phyloP scores from a whole-genome alignment of 2,329 filamentous ascomycete genomes.

The Fusarium falciforme region DNA sequence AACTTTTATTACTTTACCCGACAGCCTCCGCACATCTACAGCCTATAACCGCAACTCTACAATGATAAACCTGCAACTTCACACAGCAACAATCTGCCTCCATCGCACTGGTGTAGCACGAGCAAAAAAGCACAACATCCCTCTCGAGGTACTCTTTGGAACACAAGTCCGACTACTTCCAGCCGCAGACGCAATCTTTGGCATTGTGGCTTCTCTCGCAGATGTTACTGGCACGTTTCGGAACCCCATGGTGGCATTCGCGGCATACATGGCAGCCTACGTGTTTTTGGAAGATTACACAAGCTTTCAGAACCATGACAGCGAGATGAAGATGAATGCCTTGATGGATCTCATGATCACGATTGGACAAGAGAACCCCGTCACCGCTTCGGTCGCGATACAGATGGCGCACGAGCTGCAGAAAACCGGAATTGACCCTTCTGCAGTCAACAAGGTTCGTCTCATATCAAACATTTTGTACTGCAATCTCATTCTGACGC shows the following conservation, averaged over 20 bases:
- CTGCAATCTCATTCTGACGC: neutral
- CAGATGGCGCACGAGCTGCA: conserved; percentile 75
- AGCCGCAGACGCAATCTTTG: conserved; percentile 83
- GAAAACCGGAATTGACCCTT: conserved; percentile 50
- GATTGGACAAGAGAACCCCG: conserved; percentile 71
- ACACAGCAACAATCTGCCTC: conserved; percentile 85
- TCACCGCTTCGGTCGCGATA: conserved; percentile 76
- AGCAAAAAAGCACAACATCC: conserved; percentile 60
- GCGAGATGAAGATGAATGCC: conserved; percentile 70
- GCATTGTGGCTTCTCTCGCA: conserved; percentile 72
- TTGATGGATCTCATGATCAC: conserved; percentile 75
- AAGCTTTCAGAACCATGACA: conserved; percentile 63
- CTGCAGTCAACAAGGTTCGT: conserved; percentile 38
- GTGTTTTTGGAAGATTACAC: conserved; percentile 79
- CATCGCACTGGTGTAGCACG: conserved; percentile 83
- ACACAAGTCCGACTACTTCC: conserved; percentile 76
- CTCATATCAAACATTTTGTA: neutral
- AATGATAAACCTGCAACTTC: conserved; percentile 85
- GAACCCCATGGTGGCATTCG: conserved; percentile 78
- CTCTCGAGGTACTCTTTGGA: conserved; percentile 48
- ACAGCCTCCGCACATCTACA: conserved; percentile 74
- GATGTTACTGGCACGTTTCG: conserved; percentile 57
- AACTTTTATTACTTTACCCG: conserved; percentile 79
- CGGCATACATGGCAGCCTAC: conserved; percentile 76
- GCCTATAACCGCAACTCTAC: conserved; percentile 77